Conservation (phyloP, 805 yeast genomes). For the Wickerhamiella parazyma region DNA sequence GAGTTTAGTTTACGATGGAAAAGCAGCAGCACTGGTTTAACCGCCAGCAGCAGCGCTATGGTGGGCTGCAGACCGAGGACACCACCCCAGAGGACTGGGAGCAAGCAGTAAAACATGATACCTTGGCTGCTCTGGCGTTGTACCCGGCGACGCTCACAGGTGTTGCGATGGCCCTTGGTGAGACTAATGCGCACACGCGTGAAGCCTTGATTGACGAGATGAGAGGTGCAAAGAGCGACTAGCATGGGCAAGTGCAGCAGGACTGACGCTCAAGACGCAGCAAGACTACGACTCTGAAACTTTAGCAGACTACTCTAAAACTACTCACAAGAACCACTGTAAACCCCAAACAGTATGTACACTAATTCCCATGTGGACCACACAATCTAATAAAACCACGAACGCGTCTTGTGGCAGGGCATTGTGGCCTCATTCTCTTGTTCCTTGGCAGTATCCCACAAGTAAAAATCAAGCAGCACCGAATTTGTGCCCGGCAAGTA, state of each 20-base stretch:
- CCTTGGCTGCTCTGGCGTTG: constrained; percentile 14
- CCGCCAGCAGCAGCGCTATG: constrained; percentile 10
- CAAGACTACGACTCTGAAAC: too few relatives aligned
- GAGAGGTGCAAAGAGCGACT: neutral
- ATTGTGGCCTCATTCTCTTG: constrained; percentile 22
- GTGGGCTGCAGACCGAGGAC: constrained; percentile 14
- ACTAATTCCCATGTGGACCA: too few relatives aligned
- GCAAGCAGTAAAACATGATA: constrained; percentile 11
- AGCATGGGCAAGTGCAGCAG: neutral
- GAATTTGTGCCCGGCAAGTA: constrained; percentile 24
- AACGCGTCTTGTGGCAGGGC: constrained; percentile 30
- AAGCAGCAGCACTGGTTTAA: constrained; percentile 10
- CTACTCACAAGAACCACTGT: too few relatives aligned
- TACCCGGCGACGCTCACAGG: constrained; percentile 13
- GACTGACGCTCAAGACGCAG: too few relatives aligned
- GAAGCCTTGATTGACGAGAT: constrained; percentile 15
- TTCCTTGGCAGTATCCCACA: constrained; percentile 34
- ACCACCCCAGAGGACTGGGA: constrained; percentile 15
- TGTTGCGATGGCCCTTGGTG: constrained; percentile 12
- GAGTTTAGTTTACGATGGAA: constrained; percentile 9
- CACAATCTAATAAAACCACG: constrained; percentile 24
- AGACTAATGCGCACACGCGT: constrained; percentile 10
- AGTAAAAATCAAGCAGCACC: constrained; percentile 30
- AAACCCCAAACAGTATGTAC: neutral
- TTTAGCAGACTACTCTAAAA: too few relatives aligned